Evolutionary conservation across 768 basidiomycete species (phyloP).

Genomic region (Calocybe cyanea): DNA sequence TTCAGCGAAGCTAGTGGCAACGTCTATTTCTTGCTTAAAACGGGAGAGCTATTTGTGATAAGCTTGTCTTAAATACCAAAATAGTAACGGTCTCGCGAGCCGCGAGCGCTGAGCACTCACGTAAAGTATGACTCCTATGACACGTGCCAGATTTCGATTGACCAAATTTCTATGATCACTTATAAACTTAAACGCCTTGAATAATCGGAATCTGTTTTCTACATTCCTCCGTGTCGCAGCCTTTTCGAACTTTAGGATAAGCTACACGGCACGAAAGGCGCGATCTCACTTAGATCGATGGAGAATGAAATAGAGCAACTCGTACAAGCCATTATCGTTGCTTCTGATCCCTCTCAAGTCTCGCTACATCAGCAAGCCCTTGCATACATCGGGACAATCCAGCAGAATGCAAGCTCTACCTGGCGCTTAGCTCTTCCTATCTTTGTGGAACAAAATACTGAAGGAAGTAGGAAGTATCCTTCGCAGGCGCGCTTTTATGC

Average conservation of each 20-base stretch:
- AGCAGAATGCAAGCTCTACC: constrained; percentile 67
- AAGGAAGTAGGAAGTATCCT: constrained; percentile 65
- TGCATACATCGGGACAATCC: constrained; percentile 73
- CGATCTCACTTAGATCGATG: constrained; percentile 37
- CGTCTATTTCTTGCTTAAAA: constrained; percentile 47
- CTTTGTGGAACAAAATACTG: constrained; percentile 58
- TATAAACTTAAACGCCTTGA: constrained; percentile 19
- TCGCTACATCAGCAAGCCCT: constrained; percentile 82
- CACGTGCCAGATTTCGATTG: constrained; percentile 15
- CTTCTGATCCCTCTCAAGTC: constrained; percentile 72
- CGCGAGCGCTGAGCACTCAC: no score
- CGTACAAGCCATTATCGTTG: constrained; percentile 84
- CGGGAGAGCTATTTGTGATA: constrained; percentile 51
- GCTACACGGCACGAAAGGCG: neutral
- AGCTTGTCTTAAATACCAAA: no score
- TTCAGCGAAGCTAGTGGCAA: constrained; percentile 57
- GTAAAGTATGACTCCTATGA: no score
- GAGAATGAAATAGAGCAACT: constrained; percentile 73
- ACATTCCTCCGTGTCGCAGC: constrained; percentile 10
- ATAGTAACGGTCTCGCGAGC: no score
- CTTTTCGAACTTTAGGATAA: constrained; percentile 3
- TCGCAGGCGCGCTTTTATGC: constrained; percentile 77
- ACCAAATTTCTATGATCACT: constrained; percentile 15
- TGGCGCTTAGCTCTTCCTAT: constrained; percentile 81
- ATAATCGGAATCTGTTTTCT: constrained; percentile 17